A percentile compares a stretch with the other conserved stretches of the same genome.
Evolutionary conservation across 2,329 filamentous ascomycete species (phyloP).

Genomic region (Gaeumannomyces tritici): DNA sequence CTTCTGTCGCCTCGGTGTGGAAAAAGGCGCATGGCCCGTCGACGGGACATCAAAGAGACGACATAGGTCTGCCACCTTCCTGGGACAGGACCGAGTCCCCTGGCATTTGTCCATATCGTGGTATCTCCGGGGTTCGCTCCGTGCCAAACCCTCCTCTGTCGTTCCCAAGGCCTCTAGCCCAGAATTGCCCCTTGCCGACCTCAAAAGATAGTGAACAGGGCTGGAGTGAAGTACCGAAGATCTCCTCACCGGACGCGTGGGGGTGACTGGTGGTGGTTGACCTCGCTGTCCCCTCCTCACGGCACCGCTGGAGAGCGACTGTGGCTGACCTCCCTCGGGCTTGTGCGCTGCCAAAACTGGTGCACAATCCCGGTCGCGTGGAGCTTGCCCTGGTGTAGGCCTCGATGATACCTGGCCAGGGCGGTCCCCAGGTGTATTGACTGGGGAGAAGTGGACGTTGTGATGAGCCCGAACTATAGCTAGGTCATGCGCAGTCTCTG

Average conservation of each 20-base stretch:
- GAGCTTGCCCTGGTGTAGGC: background rate
- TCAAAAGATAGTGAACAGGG: background rate
- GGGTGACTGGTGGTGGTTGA: background rate
- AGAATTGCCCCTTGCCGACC: background rate
- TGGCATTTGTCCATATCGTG: background rate
- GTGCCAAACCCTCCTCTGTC: background rate
- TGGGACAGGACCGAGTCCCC: constrained; percentile 1
- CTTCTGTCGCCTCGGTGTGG: background rate
- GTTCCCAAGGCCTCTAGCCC: background rate
- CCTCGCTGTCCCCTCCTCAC: background rate
- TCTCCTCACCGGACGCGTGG: background rate
- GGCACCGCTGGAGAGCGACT: background rate
- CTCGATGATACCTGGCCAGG: background rate
- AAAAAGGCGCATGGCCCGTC: background rate
- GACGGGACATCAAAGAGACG: constrained; percentile 15
- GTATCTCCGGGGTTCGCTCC: background rate
- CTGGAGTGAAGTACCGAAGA: background rate
- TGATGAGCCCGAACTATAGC: background rate
- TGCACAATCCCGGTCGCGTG: background rate
- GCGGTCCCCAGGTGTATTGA: background rate
- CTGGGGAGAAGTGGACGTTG: background rate
- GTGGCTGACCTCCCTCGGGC: background rate
- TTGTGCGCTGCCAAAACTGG: too few species aligned
- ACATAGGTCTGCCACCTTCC: constrained; percentile 20
- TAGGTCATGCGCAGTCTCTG: background rate